These are phyloP conservation scores for Aspergillus kassunensis DNA, from an alignment of 495 filamentous ascomycete species.

Conservation along the genomic window DNA sequence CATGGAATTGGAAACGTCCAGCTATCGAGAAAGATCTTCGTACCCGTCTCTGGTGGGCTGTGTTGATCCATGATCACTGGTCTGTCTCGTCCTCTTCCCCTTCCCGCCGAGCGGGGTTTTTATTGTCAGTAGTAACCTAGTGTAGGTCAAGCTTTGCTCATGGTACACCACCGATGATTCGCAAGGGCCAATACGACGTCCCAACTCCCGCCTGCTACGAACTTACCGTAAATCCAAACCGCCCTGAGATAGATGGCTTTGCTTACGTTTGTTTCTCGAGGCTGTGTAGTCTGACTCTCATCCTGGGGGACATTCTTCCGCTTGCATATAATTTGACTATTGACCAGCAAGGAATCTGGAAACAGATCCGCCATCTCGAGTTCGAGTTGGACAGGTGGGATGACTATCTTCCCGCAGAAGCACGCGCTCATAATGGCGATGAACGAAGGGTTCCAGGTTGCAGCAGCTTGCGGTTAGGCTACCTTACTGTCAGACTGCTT, in stretches of 20 bases:
- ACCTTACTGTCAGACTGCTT: conserved; percentile 27
- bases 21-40: conserved; percentile 24
- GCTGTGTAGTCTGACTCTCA: conserved; percentile 32
- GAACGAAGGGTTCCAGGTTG: conserved; percentile 20
- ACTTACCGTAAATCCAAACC: conserved; percentile 3
- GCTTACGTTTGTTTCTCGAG: conserved; percentile 25
- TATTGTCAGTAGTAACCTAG: background rate
- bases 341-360: conserved; percentile 18
- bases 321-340: conserved; percentile 26
- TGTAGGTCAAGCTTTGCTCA: conserved; percentile 32
- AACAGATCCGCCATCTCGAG: conserved; percentile 18
- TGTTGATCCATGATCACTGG: conserved; percentile 35
- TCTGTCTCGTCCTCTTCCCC: conserved; percentile 5
- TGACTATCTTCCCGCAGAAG: conserved; percentile 16
- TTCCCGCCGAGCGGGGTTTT: too few species aligned
- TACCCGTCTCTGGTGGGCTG: conserved; percentile 31
- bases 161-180: conserved; percentile 28
- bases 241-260: conserved; percentile 4
- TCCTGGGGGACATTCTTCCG: conserved; percentile 34
- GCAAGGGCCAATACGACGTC: conserved; percentile 29
- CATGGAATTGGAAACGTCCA: conserved; percentile 23
- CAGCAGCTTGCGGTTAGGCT: conserved; percentile 30
- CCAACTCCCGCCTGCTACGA: conserved; percentile 22
- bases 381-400: conserved; percentile 27
- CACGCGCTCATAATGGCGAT: conserved; percentile 14